Percentiles rank a stretch among this genome's conserved stretches.
Evolutionary conservation across 306 rosid genomes (phyloP).

Genomic region (peach (Prunus persica)): Prunus_persica_NCBIv2 NC_034016.1:16059001-16059500

Average conservation of each 20-base stretch:
- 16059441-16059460: conserved; percentile 78
- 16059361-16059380: not conserved
- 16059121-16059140: too few relatives aligned
- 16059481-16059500: conserved; percentile 14
- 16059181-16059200: not conserved
- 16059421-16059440: conserved; percentile 5
- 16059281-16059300: not conserved
- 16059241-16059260: not conserved
- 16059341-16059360: conserved; percentile 9
- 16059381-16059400: not conserved
- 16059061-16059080: too few relatives aligned
- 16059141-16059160: not conserved
- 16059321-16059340: conserved; percentile 5
- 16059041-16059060: too few relatives aligned
- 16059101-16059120: not conserved
- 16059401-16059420: conserved; percentile 16
- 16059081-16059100: too few relatives aligned
- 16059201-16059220: not conserved
- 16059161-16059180: conserved; percentile 12
- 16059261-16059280: conserved; percentile 1
- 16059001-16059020: too few relatives aligned
- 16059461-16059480: conserved; percentile 23
- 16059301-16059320: not conserved
- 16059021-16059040: too few relatives aligned
- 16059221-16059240: conserved; percentile 26